A percentile compares a stretch with the other conserved stretches of the same genome.
phyloP scores from a whole-genome alignment of 1,284 basidiomycete species.

The Pseudozyma sp. region DNA sequence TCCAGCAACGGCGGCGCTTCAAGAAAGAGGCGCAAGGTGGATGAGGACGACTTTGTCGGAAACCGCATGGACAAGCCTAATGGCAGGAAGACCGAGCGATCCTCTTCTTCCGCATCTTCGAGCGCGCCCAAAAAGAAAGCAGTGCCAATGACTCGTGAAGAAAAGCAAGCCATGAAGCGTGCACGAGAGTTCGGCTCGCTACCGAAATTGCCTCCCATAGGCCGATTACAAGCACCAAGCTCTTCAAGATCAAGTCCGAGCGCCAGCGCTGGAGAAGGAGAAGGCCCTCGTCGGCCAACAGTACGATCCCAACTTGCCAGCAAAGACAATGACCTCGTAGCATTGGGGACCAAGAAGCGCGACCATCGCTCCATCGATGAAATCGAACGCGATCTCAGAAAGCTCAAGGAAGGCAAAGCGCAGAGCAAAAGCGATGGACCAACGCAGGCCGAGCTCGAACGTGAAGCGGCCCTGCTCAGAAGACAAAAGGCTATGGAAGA shows the following conservation, averaged over 20 bases:
- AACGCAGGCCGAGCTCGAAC: conserved; percentile 29
- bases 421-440: conserved; percentile 13
- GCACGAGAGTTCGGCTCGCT: conserved; percentile 46
- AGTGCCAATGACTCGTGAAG: conserved; percentile 50
- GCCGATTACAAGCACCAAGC: conserved; percentile 8
- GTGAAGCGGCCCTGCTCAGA: conserved; percentile 41
- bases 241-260: conserved; percentile 23
- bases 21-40: conserved; percentile 32
- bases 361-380: conserved; percentile 57
- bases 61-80: conserved; percentile 35
- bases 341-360: conserved; percentile 49
- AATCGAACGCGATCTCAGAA: conserved; percentile 53
- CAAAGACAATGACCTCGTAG: conserved; percentile 34
- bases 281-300: conserved; percentile 5
- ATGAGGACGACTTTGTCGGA: conserved; percentile 50
- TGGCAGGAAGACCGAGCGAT: conserved; percentile 11
- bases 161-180: conserved; percentile 47
- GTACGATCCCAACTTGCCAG: conserved; percentile 13
- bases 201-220: conserved; percentile 20
- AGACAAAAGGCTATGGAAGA: conserved; percentile 53
- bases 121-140: conserved; percentile 22
- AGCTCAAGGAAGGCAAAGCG: conserved; percentile 33
- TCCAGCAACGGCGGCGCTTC: conserved; percentile 7
- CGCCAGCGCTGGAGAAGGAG: conserved; percentile 13
- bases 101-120: conserved; percentile 11